Evolutionary conservation across 2,329 filamentous ascomycete genomes (phyloP), one percentile per base, ranked within the genome.

Genomic region (Madurella fahalii): DNA sequence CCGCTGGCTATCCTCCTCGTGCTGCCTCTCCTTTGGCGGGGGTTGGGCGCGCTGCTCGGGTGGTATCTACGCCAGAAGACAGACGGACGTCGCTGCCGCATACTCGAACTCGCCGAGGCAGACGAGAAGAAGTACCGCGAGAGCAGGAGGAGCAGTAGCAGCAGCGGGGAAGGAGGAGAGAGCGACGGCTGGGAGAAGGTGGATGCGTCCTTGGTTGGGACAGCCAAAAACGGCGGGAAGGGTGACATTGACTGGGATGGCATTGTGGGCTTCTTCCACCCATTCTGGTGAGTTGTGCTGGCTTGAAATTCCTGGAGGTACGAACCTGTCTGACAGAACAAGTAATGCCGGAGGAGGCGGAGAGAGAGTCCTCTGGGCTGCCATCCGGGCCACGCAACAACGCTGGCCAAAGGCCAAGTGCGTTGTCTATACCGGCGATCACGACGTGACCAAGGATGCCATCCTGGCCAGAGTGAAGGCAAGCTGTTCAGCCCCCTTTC

Each of bases 311-410:
- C 16, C 5, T 9, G 5, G 5, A 7, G 1, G 13, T 12, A 15
- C 12, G 12, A 2, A 32, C n/a, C n/a, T 32, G 43, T 49, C 58
- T 62, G n/a, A 61, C 53, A 5, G 8, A 12, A 32, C 5, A 40
- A 94, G 89, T 72, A 97, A 99, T 75, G 94, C 94, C 48, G 94
- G 94, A 52, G 94, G 94, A 30, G 94, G 94, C 57, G 94, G 94
- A 59, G 94, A 99, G 73, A 81, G 94, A 69, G 94, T 99, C 42
- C 83, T 99, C 25, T 99, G 95, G 90, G 93, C 92, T 53, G 94
- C 94, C 11, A 89, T 99, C 57, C 84, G 90, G 57, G 90, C 93
- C 40, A 96, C 90, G 2, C 94, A 97, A 72, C 82, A 85, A 64
- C 83, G 87, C 61, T 96, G 90, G 85, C 94, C 93, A 2, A 87